These are phyloP conservation scores for Chlorella sorokiniana DNA, from an alignment of 139 green algal genomes.

Conservation along the genomic window DNA sequence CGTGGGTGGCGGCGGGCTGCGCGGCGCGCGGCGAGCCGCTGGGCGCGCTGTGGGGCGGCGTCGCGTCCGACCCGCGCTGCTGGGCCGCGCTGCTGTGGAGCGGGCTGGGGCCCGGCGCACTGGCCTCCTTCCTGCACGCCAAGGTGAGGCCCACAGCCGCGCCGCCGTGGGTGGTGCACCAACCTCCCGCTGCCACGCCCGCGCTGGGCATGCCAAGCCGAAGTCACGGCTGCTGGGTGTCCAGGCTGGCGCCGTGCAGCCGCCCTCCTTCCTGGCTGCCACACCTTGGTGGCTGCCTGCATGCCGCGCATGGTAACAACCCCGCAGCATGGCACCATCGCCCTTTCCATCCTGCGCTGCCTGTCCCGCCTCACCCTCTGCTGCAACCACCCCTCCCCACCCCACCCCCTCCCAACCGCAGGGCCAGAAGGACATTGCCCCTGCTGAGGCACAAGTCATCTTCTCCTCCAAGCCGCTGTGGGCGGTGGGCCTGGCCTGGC, in stretches of 20 bases:
- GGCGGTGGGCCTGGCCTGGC: constrained; percentile 24
- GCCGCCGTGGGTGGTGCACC: too few species aligned
- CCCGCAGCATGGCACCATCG: too few species aligned
- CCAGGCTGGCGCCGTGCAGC: too few species aligned
- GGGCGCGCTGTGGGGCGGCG: constrained; percentile 4
- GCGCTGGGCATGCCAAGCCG: too few species aligned
- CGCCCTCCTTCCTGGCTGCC: too few species aligned
- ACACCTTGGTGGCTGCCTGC: too few species aligned
- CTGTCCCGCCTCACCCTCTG: neutral
- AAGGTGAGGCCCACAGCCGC: too few species aligned
- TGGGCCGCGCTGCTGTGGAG: constrained; percentile 32
- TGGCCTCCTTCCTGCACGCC: constrained; percentile 33
- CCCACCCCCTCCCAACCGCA: neutral
- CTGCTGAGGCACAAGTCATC: constrained; percentile 34
- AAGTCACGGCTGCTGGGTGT: too few species aligned
- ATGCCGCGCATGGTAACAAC: too few species aligned
- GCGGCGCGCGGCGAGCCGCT: neutral
- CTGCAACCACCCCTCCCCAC: too few species aligned
- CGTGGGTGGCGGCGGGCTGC: neutral
- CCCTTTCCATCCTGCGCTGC: neutral
- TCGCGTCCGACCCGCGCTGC: neutral
- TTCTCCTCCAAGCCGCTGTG: constrained; percentile 44
- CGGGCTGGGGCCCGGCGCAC: constrained; percentile 29
- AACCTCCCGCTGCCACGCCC: too few species aligned
- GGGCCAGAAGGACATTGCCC: constrained; percentile 19